These are phyloP conservation scores for Trichosporon faecale DNA, from an alignment of 1,284 basidiomycete genomes.

Conservation along the genomic window DNA sequence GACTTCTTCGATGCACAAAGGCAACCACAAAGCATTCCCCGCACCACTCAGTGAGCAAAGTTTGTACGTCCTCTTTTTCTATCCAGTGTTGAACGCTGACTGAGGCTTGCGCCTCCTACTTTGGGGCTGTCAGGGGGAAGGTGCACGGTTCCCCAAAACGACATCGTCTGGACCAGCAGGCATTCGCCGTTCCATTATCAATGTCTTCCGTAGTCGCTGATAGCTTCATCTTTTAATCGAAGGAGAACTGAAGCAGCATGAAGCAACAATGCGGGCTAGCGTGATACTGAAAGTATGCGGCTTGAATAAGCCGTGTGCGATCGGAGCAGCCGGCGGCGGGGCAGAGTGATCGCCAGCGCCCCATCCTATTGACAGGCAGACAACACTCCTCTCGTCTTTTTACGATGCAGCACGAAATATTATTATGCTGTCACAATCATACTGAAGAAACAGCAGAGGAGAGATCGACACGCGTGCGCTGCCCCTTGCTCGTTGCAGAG, in stretches of 20 bases:
- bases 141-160: background rate
- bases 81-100: too few species aligned
- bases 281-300: too few species aligned
- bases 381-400: background rate
- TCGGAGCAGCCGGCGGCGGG: background rate
- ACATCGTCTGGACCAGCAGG: background rate
- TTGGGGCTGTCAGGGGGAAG: background rate
- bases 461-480: background rate
- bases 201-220: background rate
- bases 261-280: too few species aligned
- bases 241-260: too few species aligned
- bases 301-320: background rate
- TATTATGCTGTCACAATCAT: background rate
- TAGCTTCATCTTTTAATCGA: too few species aligned
- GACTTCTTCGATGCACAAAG: background rate
- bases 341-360: too few species aligned
- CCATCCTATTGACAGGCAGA: background rate
- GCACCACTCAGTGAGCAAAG: too few species aligned
- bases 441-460: background rate
- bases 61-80: too few species aligned
- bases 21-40: too few species aligned
- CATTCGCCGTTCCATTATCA: background rate
- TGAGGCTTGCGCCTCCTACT: background rate
- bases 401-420: background rate
- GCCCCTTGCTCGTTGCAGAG: background rate